Conservation (phyloP, 306 rosid genomes). For the Castanopsis chinensis region DNA sequence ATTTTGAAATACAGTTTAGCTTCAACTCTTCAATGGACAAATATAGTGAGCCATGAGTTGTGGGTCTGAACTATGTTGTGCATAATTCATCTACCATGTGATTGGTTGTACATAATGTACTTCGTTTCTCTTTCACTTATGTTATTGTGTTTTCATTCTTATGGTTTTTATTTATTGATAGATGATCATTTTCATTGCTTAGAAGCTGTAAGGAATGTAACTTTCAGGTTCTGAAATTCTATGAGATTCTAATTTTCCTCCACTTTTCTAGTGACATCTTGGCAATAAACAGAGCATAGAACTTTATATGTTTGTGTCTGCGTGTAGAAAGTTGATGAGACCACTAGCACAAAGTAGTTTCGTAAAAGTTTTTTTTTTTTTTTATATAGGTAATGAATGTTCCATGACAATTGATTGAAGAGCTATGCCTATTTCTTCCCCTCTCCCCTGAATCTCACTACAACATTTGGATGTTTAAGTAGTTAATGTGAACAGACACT, state of each 20-base stretch:
- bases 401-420: background rate
- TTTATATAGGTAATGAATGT: background rate
- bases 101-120: background rate
- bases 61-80: background rate
- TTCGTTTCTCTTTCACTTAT: background rate
- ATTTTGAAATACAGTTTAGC: background rate
- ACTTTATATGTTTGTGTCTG: background rate
- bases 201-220: background rate
- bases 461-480: background rate
- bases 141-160: background rate
- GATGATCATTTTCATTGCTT: background rate
- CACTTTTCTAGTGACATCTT: background rate
- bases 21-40: background rate
- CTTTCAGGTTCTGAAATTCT: background rate
- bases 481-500: background rate
- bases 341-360: background rate
- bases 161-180: background rate
- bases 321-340: background rate
- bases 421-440: background rate
- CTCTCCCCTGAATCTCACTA: background rate
- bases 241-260: background rate
- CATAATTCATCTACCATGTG: background rate
- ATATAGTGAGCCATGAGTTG: background rate
- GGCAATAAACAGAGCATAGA: background rate
- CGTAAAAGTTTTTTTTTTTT: no score